Base-by-base conservation (phyloP, 495 filamentous ascomycete species). In the Podospora anserina region DNA sequence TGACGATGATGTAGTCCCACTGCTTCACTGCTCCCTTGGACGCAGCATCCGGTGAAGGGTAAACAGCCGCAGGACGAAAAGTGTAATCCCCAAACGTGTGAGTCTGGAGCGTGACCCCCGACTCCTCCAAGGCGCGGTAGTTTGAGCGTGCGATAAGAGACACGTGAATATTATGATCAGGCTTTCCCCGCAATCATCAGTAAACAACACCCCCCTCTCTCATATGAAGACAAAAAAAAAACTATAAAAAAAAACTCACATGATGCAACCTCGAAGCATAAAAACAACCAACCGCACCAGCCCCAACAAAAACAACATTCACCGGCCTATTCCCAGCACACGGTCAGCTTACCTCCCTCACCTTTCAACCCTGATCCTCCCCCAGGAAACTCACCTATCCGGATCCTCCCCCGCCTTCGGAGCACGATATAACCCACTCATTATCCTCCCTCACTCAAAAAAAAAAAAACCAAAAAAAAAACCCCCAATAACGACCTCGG, bases 1-100 rank as follows among this genome's bases (percentile, higher is more conserved):
- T 84, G 63, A 86, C 81, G 65, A 90, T 76, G 70, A 88, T 79
- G 71, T 84, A 88, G 77, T 89, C 88, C 83, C 84, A 89, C 5
- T 64, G 71, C 32, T 69, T 72, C 19, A 69, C 63, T 64, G 71
- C 54, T 23, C 23, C 23, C 19, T 60, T 30, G 27, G 76, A 64
- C 32, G 82, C 82, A 16, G 80, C 76, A 23, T 76, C 69, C 30
- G 80, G 76, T 44, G 76, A 77, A 55, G 82, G 78, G 71, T 83
- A 87, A 60, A 82, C 81, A 60, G 80, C 74, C 64, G 82, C 72
- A 0, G 86, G 86, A 3, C 18, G 67, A 76, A 86, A 87, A 13
- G 72, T 79, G 75, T 87, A 87, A 69, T 84, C 71, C 18, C 85
- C 85, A 65, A 85, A 87, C 55, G 82, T 79, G 54, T 80, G 83